Evolutionary conservation across 164 flowering plant genomes (phyloP).

Genomic region (Sedum album): DNA sequence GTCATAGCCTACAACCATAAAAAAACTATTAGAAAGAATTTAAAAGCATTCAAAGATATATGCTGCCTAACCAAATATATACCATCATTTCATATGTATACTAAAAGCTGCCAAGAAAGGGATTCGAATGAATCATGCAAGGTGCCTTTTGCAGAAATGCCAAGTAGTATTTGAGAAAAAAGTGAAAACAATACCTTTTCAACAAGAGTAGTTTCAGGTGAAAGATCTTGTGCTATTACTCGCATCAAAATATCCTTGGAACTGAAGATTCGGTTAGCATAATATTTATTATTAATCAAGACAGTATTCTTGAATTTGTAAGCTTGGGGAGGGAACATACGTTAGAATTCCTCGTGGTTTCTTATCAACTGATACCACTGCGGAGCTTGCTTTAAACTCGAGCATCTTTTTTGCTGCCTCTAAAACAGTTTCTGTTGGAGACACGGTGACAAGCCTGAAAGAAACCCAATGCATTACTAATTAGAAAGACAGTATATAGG

Average conservation of each 20-base stretch:
- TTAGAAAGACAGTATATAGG: not conserved
- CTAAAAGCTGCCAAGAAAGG: not conserved
- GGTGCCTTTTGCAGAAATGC: not conserved
- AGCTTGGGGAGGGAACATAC: constrained; percentile 34
- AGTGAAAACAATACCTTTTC: constrained; percentile 58
- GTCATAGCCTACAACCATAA: constrained; percentile 71
- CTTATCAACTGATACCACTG: constrained; percentile 63
- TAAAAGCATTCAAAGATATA: not conserved
- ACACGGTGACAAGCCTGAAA: constrained; percentile 70
- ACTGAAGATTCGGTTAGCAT: too few relatives aligned
- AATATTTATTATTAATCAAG: too few relatives aligned
- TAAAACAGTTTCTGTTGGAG: constrained; percentile 76
- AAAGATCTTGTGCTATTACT: constrained; percentile 76
- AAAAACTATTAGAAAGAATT: constrained; percentile 1
- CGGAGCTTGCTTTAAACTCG: constrained; percentile 53
- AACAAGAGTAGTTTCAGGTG: constrained; percentile 66
- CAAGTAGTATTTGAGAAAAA: not conserved
- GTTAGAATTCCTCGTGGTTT: constrained; percentile 89
- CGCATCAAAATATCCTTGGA: constrained; percentile 97
- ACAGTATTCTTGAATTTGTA: not conserved
- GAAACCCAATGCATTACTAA: not conserved
- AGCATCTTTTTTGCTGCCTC: constrained; percentile 77
- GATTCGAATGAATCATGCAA: not conserved
- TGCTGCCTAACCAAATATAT: not conserved
- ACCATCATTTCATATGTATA: too few relatives aligned